Evolutionary conservation across 345 rosid species (phyloP), one percentile per base, ranked within the genome.

Genomic region (Eucalyptus cladocalyx): DNA sequence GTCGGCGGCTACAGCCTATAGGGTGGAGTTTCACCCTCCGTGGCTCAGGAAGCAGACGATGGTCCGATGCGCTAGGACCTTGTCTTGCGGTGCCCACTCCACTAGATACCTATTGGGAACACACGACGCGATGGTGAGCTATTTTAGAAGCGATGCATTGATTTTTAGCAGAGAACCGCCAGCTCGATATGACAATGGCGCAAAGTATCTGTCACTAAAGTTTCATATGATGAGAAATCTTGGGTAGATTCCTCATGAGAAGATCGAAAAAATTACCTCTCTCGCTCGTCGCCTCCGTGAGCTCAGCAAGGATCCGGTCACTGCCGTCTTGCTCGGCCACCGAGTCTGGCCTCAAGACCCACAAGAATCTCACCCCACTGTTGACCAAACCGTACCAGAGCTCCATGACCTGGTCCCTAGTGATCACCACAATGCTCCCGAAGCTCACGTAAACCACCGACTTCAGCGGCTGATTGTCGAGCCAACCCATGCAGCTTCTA

Each of bases 21-120:
- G 28, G 1, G 95, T 95, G 6, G 96, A 96, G 92, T 97, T 97
- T 96, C 97, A 94, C 23, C 97, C 96, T 42, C 91, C 89, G 32
- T 95, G 98, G 7, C 95, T 95, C 81, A 93, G 88, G 80, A 96
- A 95, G 28, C 94, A 95, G 18, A 94, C 95, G 0, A 92, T 43
- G 3, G 98, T 93, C 6, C 30, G 34, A 90, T 96, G 98, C 12
- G 69, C 89, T 23, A 94, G 60, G 23, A 91, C 94, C 89, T 92
- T 91, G 47, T 93, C 93, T 58, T 93, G 94, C 5, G 94, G 93
- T 11, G 87, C 91, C 92, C 93, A 94, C 15, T 58, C 72, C 43
- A 69, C 92, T 37, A 93, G 90, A 40, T 21, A 37, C 28, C 28
- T 76, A 9, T 21, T 6, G 42, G 83, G 28, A 21, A 11, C 45